These are phyloP conservation scores for Candolleomyces eurysporus DNA, from an alignment of 768 basidiomycete species.

Conservation along the genomic window DNA sequence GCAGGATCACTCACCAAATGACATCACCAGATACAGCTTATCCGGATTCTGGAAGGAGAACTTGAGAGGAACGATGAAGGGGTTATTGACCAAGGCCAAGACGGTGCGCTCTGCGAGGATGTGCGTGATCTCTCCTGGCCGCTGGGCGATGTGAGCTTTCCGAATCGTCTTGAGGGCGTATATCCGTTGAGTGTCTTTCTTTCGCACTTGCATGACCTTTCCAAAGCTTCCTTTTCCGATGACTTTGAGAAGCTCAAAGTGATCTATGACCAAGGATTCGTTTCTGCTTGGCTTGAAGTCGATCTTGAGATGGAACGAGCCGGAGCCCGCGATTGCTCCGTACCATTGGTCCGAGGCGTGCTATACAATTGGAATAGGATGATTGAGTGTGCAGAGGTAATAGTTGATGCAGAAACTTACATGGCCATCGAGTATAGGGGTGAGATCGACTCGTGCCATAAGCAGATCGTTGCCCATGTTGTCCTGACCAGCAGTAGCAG, in stretches of 20 bases:
- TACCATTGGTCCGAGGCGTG: conserved; percentile 92
- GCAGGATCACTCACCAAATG: conserved; percentile 64
- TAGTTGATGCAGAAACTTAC: conserved; percentile 36
- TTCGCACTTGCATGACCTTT: conserved; percentile 99
- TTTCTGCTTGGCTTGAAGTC: conserved; percentile 87
- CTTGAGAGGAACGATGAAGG: conserved; percentile 98
- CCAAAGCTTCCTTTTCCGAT: conserved; percentile 98
- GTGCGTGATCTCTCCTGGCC: conserved; percentile 96
- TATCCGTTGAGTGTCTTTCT: conserved; percentile 96
- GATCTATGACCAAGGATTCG: conserved; percentile 89
- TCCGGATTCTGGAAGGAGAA: conserved; percentile 99
- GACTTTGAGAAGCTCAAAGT: conserved; percentile 95
- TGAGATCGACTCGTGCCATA: conserved; percentile 89
- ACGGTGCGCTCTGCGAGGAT: conserved; percentile 97
- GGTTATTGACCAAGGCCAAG: conserved; percentile 94
- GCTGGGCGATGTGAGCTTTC: conserved; percentile 95
- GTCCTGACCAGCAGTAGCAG: conserved; percentile 70
- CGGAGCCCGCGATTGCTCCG: conserved; percentile 74
- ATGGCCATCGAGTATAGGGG: conserved; percentile 77
- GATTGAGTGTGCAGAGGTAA: conserved; percentile 9
- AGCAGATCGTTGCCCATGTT: conserved; percentile 98
- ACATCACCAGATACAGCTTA: conserved; percentile 96
- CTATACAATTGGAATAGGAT: conserved; percentile 32
- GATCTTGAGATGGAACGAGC: conserved; percentile 94
- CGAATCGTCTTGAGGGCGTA: conserved; percentile 98